Evolutionary conservation across 305 asterid species (phyloP).

Genomic region (Fraxinus latifolia): DNA sequence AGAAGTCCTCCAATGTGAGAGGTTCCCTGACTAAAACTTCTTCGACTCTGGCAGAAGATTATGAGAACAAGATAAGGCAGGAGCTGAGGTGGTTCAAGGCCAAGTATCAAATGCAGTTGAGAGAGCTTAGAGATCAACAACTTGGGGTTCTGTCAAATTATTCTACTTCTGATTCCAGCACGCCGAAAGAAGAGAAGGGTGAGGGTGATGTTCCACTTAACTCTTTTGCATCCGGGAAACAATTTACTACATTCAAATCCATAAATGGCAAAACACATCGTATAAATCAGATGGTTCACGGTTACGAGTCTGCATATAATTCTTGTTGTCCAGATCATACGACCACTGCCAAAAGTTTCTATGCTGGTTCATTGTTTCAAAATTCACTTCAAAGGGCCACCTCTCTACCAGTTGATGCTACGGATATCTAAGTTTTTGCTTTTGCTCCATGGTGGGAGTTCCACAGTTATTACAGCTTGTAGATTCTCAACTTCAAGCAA

Average conservation of each 20-base stretch:
- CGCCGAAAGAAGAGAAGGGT: slow-evolving; percentile 14
- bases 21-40: slow-evolving; percentile 24
- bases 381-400: slow-evolving; percentile 57
- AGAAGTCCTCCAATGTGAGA: slow-evolving; percentile 5
- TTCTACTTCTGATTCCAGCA: slow-evolving; percentile 11
- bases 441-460: slow-evolving; percentile 5
- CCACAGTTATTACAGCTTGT: slow-evolving; percentile 26
- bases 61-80: slow-evolving; percentile 46
- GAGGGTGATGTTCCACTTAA: slow-evolving; percentile 22
- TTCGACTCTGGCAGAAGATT: slow-evolving; percentile 29
- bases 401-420: slow-evolving; percentile 70
- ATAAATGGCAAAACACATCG: slow-evolving; percentile 18
- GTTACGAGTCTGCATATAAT: slow-evolving; percentile 35
- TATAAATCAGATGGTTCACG: slow-evolving; percentile 25
- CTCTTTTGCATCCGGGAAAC: slow-evolving; percentile 27
- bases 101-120: slow-evolving; percentile 54
- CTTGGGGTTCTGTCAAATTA: slow-evolving; percentile 26
- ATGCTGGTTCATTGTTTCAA: slow-evolving; percentile 44
- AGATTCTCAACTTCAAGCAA: slow-evolving; percentile 32
- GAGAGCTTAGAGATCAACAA: slow-evolving; percentile 49
- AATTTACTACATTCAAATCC: slow-evolving; percentile 19
- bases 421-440: slow-evolving; percentile 39
- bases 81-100: slow-evolving; percentile 76
- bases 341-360: slow-evolving; percentile 49
- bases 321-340: slow-evolving; percentile 54